phyloP scores from a whole-genome alignment of 2,329 filamentous ascomycete genomes.

The Xylaria multiplex region DNA sequence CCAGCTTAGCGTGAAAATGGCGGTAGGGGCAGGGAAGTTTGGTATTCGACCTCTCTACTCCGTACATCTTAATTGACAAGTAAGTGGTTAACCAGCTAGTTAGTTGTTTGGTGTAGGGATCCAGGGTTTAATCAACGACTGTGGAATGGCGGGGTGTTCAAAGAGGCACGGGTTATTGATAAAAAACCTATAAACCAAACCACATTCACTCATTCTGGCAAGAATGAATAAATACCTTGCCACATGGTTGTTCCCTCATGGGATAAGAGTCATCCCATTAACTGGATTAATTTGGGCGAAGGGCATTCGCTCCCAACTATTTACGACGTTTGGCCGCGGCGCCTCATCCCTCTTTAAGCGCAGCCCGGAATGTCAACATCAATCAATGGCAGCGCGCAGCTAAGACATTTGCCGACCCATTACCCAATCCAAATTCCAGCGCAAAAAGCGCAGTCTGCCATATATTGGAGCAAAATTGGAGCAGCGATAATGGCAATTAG shows the following conservation, averaged over 20 bases:
- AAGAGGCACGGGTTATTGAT: not conserved
- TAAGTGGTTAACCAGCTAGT: too few relatives aligned
- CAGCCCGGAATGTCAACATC: constrained; percentile 33
- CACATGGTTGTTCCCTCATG: not conserved
- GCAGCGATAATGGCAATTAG: not conserved
- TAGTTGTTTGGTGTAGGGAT: too few relatives aligned
- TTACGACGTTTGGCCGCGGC: not conserved
- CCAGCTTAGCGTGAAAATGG: not conserved
- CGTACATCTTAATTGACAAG: too few relatives aligned
- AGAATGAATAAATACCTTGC: not conserved
- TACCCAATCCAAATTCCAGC: constrained; percentile 37
- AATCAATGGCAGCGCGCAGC: constrained; percentile 37
- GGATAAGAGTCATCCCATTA: constrained; percentile 2
- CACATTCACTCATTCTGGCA: not conserved
- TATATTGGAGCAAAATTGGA: not conserved
- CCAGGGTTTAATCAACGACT: too few relatives aligned
- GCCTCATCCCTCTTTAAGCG: constrained; percentile 9
- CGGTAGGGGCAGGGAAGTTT: too few relatives aligned
- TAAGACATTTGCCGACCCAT: constrained; percentile 43
- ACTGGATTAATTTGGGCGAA: not conserved
- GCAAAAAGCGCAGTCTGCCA: not conserved
- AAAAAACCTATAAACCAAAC: not conserved
- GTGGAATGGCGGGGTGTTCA: too few relatives aligned
- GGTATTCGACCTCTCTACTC: too few relatives aligned
- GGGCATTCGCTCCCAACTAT: not conserved